Evolutionary conservation across 108 stramenopile genomes (phyloP), one percentile per base, ranked within the genome.

Genomic region (Asterionellopsis glacialis): DNA sequence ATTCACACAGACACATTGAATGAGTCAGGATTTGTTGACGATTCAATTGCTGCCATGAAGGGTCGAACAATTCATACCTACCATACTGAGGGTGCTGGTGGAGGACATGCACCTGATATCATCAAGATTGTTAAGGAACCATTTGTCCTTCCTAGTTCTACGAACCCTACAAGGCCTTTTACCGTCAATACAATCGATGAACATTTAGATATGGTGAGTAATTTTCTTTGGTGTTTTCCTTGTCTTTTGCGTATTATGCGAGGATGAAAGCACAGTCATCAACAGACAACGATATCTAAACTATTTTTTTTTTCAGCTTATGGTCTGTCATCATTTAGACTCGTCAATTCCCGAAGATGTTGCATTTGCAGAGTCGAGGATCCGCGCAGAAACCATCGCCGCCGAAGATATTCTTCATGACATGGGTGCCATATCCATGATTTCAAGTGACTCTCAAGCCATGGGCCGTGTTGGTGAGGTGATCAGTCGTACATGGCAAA

Each of bases 381-480:
- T 98, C 75, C 85, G 97, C 40, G 93, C 92, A 24, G 96, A 98
- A 77, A 98, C 98, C 22, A 97, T 98, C 55, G 93, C 94, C 11
- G 98, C 98, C 24, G 98, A 98, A 70, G 98, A 98, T 61, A 90
- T 16, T 28, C 75, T 98, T 40, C 98, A 98, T 65, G 98, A 98
- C 70, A 81, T 95, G 56, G 98, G 98, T 23, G 98, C 98, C 41
- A 93, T 98, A 45, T 84, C 83, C 42, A 97, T 95, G 78, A 90
- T 98, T 50, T 88, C 91, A 10, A 75, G 76, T 49, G 94, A 95
- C 54, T 84, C 84, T 21, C 96, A 94, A 70, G 98, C 98, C 59
- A 98, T 98, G 98, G 98, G 98, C 1, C 84, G 98, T 43, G 90
- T 97, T 22, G 98, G 98, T 41, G 98, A 98, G 79, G 98, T 98